A percentile compares a stretch with the other conserved stretches of the same genome.
phyloP scores from a whole-genome alignment of 2,329 filamentous ascomycete genomes.

The Colletotrichum sp. region DNA sequence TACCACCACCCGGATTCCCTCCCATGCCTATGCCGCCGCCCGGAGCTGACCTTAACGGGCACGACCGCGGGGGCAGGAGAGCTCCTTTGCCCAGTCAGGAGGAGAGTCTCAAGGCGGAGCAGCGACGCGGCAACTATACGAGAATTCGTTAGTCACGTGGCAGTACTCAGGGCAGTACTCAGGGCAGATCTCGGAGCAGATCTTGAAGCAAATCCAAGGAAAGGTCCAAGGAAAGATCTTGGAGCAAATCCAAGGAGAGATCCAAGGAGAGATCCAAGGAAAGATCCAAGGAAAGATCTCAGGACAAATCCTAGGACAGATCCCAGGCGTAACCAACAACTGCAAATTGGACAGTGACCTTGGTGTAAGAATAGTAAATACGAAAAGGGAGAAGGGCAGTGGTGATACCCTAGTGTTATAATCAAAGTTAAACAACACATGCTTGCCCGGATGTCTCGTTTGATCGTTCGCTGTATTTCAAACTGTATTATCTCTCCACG shows the following conservation, averaged over 20 bases:
- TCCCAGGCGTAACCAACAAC: neutral
- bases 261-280: neutral
- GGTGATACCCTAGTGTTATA: slow-evolving; percentile 17
- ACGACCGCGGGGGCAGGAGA: slow-evolving; percentile 47
- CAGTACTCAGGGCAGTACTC: neutral
- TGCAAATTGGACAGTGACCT: neutral
- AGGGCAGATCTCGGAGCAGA: neutral
- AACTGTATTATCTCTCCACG: neutral
- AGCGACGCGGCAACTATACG: slow-evolving; percentile 69
- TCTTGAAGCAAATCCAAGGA: neutral
- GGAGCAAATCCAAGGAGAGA: neutral
- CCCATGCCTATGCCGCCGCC: slow-evolving; percentile 35
- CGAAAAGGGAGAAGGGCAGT: neutral
- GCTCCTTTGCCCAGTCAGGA: slow-evolving; percentile 83
- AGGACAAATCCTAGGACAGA: neutral
- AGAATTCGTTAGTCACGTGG: slow-evolving; percentile 34
- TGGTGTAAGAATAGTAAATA: neutral
- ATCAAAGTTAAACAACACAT: neutral
- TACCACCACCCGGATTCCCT: slow-evolving; percentile 47
- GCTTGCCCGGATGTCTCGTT: neutral
- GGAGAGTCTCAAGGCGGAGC: slow-evolving; percentile 80
- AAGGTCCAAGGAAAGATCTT: neutral
- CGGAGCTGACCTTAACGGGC: slow-evolving; percentile 28
- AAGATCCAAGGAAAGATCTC: neutral
- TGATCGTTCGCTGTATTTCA: neutral